Base-by-base conservation (phyloP, 441 rosid species). In the Eugenia klotzschiana region DNA sequence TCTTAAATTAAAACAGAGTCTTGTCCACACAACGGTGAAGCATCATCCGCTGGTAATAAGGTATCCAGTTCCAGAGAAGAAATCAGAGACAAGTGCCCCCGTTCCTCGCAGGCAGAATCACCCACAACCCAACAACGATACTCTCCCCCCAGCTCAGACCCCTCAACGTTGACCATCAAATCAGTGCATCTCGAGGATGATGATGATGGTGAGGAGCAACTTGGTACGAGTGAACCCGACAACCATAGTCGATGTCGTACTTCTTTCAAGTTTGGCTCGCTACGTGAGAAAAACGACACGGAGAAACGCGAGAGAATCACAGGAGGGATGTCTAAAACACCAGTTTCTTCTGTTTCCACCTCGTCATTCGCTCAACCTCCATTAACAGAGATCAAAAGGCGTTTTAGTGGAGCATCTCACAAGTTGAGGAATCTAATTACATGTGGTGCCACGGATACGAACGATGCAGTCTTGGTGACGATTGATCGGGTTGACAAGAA, bases 381-480 rank as follows among this genome's bases (percentile, higher is more conserved):
- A n/a, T 69, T 60, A 41, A 51, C 80, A 10, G 90, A 85, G 87
- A 84, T 87, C 55, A 89, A 89, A 86, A 87, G 85, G 88, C 37
- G 81, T 79, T 84, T 91, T 14, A 87, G 64, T 14, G 88, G 93
- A 74, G 87, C 92, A 49, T 87, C 94, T 1, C 86, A 84, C 33
- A 84, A 89, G 87, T 81, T 94, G 26, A 82, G 94, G 56, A 91
- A 84, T 84, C 87, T 90, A 83, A 83, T 92, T 55, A 88, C 82
- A 46, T 94, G 98, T 54, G 90, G 96, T 18, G 89, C 92, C 69
- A 85, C 82, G 27, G 92, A 89, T 46, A 90, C 92, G 16, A 88
- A 91, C 80, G 93, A 93, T 33, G 84, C 88, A 37, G 93, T 88
- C 37, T 46, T 92, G 26, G 87, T 91, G 64, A 82, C 81, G 69